Base-by-base conservation (phyloP, 768 basidiomycete genomes). In the Russula emetica region DNA sequence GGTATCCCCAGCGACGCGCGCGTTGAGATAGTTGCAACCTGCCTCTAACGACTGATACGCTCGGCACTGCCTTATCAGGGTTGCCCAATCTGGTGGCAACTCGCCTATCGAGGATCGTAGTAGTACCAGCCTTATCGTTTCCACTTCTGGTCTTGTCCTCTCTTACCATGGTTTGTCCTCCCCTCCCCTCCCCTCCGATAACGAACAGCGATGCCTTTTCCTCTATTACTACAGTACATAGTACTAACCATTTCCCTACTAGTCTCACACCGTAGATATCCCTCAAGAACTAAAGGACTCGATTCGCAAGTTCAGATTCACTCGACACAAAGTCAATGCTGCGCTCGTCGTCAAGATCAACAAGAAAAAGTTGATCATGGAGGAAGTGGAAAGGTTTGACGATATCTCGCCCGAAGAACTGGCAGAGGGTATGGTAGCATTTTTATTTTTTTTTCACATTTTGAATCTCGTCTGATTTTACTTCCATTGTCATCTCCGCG, bases 311-410 rank as follows among this genome's bases (percentile, higher is more conserved):
- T 96, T 95, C 77, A 77, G 90, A 16, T 89, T 92, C 61, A 77
- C 78, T 5, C 83, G 88, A 26, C 84, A 81, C 70, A 82, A 80
- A 50, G 74, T 86, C 44, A 87, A 81, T 69, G 87, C 91, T 28
- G 93, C 92, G 18, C 78, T 95, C 59, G 77, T 93, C 69, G 85
- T 95, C 75, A 95, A 94, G 84, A 92, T 95, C 76, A 88, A 94
- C 81, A 94, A 91, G 79, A 74, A 79, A 45, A 79, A 85, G 69
- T 81, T 95, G 62, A 71, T 85, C 67, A 88, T 97, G 87, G 87
- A 89, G 72, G 87, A 92, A 70, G 88, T 86, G 36, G 90, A 93
- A 60, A 84, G 87, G 71, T 86, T 90, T 67, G 86, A 88, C 70
- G 76, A 84, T 64, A 86, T 91, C 64, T 81, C 80, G 60, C 84